A percentile compares a stretch with the other conserved stretches of the same genome.
phyloP scores from a whole-genome alignment of 176 grass and related monocot species.

The Lolium rigidum region DNA sequence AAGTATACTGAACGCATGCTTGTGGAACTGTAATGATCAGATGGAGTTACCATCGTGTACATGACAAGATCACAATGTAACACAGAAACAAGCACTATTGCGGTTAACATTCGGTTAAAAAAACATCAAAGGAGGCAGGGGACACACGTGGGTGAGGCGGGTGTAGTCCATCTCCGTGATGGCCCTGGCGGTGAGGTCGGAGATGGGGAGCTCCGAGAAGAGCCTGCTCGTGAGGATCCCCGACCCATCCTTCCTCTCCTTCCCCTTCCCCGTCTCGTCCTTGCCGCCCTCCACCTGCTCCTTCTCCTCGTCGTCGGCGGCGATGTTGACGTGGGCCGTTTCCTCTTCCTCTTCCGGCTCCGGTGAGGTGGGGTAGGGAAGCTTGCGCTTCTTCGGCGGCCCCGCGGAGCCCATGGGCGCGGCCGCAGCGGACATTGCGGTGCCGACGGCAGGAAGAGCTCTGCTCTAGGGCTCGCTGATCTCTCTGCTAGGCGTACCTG shows the following conservation, averaged over 20 bases:
- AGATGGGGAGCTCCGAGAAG: conserved; percentile 70
- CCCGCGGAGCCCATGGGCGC: background rate
- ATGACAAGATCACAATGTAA: too few relatives aligned
- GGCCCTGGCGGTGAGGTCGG: conserved; percentile 59
- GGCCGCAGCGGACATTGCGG: background rate
- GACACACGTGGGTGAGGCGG: conserved; percentile 63
- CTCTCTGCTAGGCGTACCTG: background rate
- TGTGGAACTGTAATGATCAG: background rate
- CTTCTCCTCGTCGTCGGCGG: background rate
- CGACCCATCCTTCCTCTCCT: background rate
- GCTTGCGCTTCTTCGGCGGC: background rate
- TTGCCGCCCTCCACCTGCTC: background rate
- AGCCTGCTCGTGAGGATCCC: conserved; percentile 51
- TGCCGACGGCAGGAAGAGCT: background rate
- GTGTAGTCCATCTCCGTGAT: conserved; percentile 72
- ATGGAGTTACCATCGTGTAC: too few relatives aligned
- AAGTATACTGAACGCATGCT: background rate
- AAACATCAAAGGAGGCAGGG: background rate
- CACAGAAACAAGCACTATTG: too few relatives aligned
- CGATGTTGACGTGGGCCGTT: too few relatives aligned
- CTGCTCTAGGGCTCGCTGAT: background rate
- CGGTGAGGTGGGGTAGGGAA: background rate
- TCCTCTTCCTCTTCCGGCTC: background rate
- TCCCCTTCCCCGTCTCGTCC: background rate
- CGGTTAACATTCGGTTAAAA: too few relatives aligned